Base-by-base conservation (phyloP, 2,329 filamentous ascomycete genomes). In the Paecilomyces sp. region DNA sequence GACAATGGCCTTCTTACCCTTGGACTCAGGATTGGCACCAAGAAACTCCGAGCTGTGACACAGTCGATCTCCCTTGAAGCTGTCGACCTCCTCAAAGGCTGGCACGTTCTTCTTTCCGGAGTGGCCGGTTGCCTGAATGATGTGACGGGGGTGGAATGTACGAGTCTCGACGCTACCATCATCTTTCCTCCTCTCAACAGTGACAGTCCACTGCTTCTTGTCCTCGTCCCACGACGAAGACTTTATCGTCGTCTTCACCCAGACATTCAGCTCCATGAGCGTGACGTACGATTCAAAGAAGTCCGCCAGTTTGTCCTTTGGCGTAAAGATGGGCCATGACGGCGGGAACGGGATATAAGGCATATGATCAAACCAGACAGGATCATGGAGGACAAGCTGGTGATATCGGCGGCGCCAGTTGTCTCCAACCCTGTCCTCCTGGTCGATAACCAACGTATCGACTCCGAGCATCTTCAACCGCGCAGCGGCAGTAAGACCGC, bases 301-400 rank as follows among this genome's bases (percentile, higher is more conserved):
- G 52, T 88, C 85, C 1, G 80, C 88, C 0, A 89, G 76, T 67
- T 90, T 90, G 70, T 90, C 87, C 67, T 89, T 90, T 4, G 87
- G 86, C 0, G 86, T 88, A 70, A 88, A 90, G 15, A 88, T 76
- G 3, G 87, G 87, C 87, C 87, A 90, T 57, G 81, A 80, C 0
- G 79, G 67, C 0, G 87, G 88, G 67, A 89, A 90, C 0, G 76
- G 74, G 3, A 90, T 65, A 68, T 88, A 90, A 0, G 87, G 84
- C 76, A 88, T 75, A 66, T 79, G 77, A 56, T 76, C 74, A 58
- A 75, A 79, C 71, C 77, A 86, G 1, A 89, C 83, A 0, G 86
- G 85, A 64, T 89, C 87, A 64, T 90, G 87, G 0, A 88, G 81
- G 0, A 89, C 85, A 0, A 90, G 81, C 61, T 87, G 83, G 62